These are phyloP conservation scores for Helminthosporium solani DNA, from an alignment of 2,329 filamentous ascomycete species.

Conservation along the genomic window DNA sequence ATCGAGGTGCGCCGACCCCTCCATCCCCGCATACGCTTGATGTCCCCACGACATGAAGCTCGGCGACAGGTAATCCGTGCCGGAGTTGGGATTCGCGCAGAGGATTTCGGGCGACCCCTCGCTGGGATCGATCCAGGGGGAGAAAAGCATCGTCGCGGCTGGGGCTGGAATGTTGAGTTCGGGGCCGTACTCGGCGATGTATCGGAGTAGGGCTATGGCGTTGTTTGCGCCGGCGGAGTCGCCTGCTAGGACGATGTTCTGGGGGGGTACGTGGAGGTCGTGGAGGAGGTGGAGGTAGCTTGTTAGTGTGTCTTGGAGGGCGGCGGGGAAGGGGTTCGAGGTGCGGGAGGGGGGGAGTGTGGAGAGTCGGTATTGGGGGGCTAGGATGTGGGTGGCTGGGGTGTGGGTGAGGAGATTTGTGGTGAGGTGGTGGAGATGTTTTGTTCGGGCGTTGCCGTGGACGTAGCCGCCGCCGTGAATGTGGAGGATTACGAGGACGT, in stretches of 20 bases:
- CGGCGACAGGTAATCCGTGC: constrained; percentile 46
- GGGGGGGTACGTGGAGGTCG: constrained; percentile 42
- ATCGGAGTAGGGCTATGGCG: constrained; percentile 48
- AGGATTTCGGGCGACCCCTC: constrained; percentile 26
- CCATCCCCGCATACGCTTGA: constrained; percentile 30
- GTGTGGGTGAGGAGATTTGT: constrained; percentile 40
- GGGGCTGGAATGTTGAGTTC: constrained; percentile 39
- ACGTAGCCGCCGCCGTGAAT: constrained; percentile 54
- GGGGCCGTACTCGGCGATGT: constrained; percentile 46
- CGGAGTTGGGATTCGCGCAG: constrained; percentile 34
- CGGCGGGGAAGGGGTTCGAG: constrained; percentile 52
- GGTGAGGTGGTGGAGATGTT: constrained; percentile 33
- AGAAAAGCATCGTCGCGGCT: constrained; percentile 45
- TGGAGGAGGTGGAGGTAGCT: constrained; percentile 49
- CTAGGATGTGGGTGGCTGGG: constrained; percentile 44
- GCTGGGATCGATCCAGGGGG: constrained; percentile 46
- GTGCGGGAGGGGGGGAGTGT: constrained; percentile 38
- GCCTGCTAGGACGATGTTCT: constrained; percentile 48
- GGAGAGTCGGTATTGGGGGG: constrained; percentile 52
- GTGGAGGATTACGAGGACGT: constrained; percentile 46
- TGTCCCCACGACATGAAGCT: constrained; percentile 49
- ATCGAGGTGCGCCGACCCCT: constrained; percentile 12
- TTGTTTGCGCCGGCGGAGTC: constrained; percentile 55
- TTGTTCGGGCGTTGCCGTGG: constrained; percentile 45
- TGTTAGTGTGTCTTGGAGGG: constrained; percentile 52